Base-by-base conservation (phyloP, 106 monocot species). In the Alisma plantagoaquatica region DNA sequence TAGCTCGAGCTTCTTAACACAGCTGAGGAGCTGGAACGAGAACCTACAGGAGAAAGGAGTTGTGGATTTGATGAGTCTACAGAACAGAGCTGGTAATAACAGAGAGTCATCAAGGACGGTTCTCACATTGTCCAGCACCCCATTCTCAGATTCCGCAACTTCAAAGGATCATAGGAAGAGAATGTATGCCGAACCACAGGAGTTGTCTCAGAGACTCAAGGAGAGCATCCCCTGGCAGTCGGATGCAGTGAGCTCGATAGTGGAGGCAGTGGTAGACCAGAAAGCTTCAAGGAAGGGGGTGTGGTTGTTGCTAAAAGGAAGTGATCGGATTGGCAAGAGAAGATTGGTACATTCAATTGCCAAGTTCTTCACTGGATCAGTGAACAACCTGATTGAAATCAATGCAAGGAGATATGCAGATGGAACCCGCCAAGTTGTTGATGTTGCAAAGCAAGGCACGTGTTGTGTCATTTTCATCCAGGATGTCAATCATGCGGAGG, bases 171-270 rank as follows among this genome's bases (percentile, higher is more conserved):
- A 54, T 15, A 53, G 21, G 20, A 53, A 29, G 22, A 57, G 25
- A 5, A 4, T 18, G 16, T 54, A n/a, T 17, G 49, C 51, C 10
- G 64, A 70, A 10, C 45, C 19, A 10, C 32, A 33, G 66, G 78
- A 74, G 23, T 33, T 98, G 29, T 28, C 53, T 46, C 46, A 26
- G 56, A 24, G 21, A 45, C 43, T 98, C 31, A 43, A 60, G 23
- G 67, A 76, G 69, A 85, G 82, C 53, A 71, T 98, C 43, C 81
- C 81, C n/a, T 85, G 96, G 85, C 88, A 98, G 23, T 79, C 73
- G 2, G 73, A 74, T 54, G 20, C 38, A 24, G 64, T 89, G 53
- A 47, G 57, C 35, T 61, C 60, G 20, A 78, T 96, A 35, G 61
- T 70, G 7, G 78, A 81, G 0, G 78, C 84, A 23, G 32, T 96